These are phyloP conservation scores for Betula pendula DNA, from an alignment of 306 rosid genomes.

Conservation along the genomic window DNA sequence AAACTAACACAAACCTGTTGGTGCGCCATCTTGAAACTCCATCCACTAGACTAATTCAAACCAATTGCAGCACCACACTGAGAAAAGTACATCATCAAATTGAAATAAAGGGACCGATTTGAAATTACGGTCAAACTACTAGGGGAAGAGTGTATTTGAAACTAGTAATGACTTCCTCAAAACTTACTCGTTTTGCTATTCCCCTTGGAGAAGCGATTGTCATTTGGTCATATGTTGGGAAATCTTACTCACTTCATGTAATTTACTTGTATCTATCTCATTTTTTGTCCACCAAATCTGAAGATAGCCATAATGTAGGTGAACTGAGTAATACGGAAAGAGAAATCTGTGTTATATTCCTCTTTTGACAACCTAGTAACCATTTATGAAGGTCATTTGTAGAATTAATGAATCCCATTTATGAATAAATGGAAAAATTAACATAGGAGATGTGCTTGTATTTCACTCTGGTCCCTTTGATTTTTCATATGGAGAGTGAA, in stretches of 20 bases:
- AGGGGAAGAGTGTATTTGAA: background rate
- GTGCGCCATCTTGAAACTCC: no score
- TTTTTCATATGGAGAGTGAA: background rate
- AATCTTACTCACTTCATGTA: no score
- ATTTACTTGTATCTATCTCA: background rate
- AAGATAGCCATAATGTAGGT: background rate
- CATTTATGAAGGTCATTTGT: background rate
- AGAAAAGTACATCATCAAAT: background rate
- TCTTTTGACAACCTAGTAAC: background rate
- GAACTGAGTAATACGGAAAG: background rate
- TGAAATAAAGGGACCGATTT: background rate
- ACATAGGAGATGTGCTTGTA: background rate
- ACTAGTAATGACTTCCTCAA: background rate
- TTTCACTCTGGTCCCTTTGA: constrained; percentile 6
- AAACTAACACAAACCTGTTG: no score
- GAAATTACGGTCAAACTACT: background rate
- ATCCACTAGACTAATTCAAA: no score
- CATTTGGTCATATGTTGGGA: background rate
- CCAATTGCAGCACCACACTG: no score
- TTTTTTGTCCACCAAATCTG: background rate
- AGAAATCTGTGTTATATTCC: background rate
- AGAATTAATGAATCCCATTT: background rate
- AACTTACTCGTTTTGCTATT: background rate
- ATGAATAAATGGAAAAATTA: background rate
- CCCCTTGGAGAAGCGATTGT: background rate